Base-by-base conservation (phyloP, 2,329 filamentous ascomycete species). In the Cadophora gregata region DNA sequence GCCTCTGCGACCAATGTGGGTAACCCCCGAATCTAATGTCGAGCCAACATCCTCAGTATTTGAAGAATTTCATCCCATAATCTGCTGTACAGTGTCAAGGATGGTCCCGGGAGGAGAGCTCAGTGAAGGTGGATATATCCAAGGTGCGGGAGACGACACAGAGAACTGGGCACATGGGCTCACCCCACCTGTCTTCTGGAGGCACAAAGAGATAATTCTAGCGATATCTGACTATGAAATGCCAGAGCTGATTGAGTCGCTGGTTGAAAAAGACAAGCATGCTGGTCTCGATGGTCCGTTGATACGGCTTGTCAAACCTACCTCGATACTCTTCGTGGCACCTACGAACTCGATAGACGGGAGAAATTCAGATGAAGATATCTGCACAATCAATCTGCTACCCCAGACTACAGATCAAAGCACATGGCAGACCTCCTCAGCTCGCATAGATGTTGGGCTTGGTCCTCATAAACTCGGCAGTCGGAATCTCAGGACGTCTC, bases 101-200 rank as follows among this genome's bases (percentile, higher is more conserved):
- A 85, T 90, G 19, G 88, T 93, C 0, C 80, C 81, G 1, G 90
- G 88, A 14, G 88, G 86, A 3, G 92, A 95, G 76, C 82, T 86
- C 72, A 87, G 87, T 31, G 88, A 90, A 75, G 86, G 85, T 3
- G 89, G 89, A 6, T 99, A 99, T 76, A 90, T 99, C 67, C 96
- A 98, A 79, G 96, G 96, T 60, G 95, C 95, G 0, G 96, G 91
- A 1, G 96, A 99, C 78, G 96, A 99, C 77, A 93, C 91, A 14
- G 96, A 99, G 81, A 93, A 92, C 72, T 99, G 96, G 96, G 90
- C 93, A 1, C 81, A 86, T 62, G 93, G 93, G 0, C 84, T 98
- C 19, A 96, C 92, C 0, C 88, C 95, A 0, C 77, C 81, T 0
- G 70, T 95, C 0, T 99, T 97, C 79, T 99, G 96, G 96, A 79